Percentiles rank a stretch among this genome's conserved stretches.
Evolutionary conservation across 1,284 basidiomycete species (phyloP).

Genomic region (Takashimella koratensis): DNA sequence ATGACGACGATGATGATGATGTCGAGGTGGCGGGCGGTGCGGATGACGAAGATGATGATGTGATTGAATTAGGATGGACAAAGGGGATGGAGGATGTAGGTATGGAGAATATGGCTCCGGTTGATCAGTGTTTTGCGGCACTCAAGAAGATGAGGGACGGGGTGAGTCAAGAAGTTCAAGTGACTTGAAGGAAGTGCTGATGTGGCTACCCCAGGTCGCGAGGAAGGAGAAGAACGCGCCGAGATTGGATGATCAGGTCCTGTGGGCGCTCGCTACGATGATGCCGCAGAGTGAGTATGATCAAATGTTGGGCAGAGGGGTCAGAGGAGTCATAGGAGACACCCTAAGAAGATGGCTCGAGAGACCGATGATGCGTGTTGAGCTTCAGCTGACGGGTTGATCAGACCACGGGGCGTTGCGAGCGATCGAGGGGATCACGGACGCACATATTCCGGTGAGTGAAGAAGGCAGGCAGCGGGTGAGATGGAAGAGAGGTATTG

Average conservation of each 20-base stretch:
- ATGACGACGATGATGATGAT: background rate
- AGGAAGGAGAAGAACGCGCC: slow-evolving; percentile 16
- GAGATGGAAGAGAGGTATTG: background rate
- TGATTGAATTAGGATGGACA: slow-evolving; percentile 33
- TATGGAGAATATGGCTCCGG: background rate
- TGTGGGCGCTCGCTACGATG: slow-evolving; percentile 40
- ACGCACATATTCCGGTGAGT: slow-evolving; percentile 10
- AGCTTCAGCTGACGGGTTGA: background rate
- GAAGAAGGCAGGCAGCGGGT: slow-evolving; percentile 3
- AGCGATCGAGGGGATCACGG: slow-evolving; percentile 31
- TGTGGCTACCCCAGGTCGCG: slow-evolving; percentile 11
- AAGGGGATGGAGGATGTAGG: slow-evolving; percentile 55
- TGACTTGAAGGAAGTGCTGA: background rate
- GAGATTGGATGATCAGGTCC: slow-evolving; percentile 24
- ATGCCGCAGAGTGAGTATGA: slow-evolving; percentile 37
- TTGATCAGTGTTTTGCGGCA: slow-evolving; percentile 4
- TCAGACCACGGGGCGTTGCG: slow-evolving; percentile 22
- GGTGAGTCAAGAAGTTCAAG: slow-evolving; percentile 3
- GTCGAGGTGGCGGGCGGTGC: background rate
- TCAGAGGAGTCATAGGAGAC: background rate
- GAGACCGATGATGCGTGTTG: background rate
- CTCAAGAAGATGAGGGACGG: slow-evolving; percentile 4
- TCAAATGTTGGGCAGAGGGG: background rate
- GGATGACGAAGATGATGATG: background rate
- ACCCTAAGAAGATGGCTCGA: background rate